Conservation (phyloP, 2,329 filamentous ascomycete species). For the Cercospora nicotianae region DNA sequence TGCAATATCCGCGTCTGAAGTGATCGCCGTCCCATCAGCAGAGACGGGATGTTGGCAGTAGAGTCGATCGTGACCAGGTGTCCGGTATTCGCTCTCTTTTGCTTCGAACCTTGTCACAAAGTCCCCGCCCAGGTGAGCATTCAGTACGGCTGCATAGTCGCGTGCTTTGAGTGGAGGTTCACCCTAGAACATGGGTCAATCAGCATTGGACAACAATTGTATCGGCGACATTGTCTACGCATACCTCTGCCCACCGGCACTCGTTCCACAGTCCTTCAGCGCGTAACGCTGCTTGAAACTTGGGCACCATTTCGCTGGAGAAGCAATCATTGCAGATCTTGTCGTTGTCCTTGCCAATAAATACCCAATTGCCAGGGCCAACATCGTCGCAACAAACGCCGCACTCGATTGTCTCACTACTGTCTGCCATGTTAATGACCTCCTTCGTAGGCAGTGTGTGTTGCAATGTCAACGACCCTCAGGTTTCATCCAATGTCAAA, state of each 20-base stretch:
- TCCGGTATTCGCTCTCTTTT: background rate
- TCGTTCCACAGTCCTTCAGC: background rate
- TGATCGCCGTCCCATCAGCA: background rate
- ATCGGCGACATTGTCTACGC: background rate
- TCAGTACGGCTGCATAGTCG: background rate
- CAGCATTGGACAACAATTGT: background rate
- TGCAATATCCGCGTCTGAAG: background rate
- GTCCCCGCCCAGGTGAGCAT: background rate
- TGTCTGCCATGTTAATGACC: background rate
- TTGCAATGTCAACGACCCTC: background rate
- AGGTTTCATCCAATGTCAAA: background rate
- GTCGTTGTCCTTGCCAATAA: background rate
- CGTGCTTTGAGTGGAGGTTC: background rate
- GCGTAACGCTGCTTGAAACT: background rate
- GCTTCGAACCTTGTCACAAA: background rate
- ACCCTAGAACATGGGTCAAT: background rate
- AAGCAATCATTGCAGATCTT: slow-evolving; percentile 1
- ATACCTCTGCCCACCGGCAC: background rate
- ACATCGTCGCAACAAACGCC: background rate
- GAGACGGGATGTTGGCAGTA: background rate
- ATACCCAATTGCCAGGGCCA: background rate
- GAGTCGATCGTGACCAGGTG: background rate
- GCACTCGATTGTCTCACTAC: background rate
- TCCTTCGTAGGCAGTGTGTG: background rate
- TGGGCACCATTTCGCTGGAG: background rate